Evolutionary conservation across 352 stramenopile genomes (phyloP), one percentile per base, ranked within the genome.

Genomic region (Pythium apleroticum): DNA sequence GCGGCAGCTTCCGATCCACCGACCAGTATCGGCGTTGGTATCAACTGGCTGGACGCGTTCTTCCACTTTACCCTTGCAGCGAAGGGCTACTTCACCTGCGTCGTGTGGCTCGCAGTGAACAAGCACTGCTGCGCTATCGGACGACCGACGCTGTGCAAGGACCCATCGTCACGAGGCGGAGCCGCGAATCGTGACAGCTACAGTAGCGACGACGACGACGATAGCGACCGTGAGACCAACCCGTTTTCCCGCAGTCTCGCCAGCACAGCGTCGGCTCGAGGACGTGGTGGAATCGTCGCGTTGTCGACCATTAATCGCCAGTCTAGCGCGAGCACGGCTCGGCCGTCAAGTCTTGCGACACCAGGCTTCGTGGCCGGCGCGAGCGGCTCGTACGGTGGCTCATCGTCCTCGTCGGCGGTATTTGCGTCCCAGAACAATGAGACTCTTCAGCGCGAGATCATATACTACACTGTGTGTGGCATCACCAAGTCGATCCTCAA

Each of bases 381-480:
- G 19, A 50, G 43, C 9, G 43, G 43, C 20, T 50, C 43, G 1
- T 50, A 28, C 45, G 43, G 17, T 17, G 27, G 24, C n/a, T 25
- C 33, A 19, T 50, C 52, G 10, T 33, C 45, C 4, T 24, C 48
- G 17, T 48, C 57, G 8, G 48, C 49, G n/a, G 46, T 58, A 39
- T 81, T 80, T 66, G 71, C 72, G 17, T 86, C 80, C 24, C 80
- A 88, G 60, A 89, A 84, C 55, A 86, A 88, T 59, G 80, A 89
- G 70, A 90, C 80, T 11, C 71, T 91, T 33, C 80, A 89, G 54
- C 80, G 80, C n/a, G 83, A 91, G 60, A 90, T 91, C 75, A 90
- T 91, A 68, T 91, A 90, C 73, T 91, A 90, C 71, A 91, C 83
- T 2, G 80, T 91, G 3, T 88, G 79, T 72, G 83, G 83, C 25